Evolutionary conservation across 352 stramenopile species (phyloP).

Genomic region (Pythium graminicola): DNA sequence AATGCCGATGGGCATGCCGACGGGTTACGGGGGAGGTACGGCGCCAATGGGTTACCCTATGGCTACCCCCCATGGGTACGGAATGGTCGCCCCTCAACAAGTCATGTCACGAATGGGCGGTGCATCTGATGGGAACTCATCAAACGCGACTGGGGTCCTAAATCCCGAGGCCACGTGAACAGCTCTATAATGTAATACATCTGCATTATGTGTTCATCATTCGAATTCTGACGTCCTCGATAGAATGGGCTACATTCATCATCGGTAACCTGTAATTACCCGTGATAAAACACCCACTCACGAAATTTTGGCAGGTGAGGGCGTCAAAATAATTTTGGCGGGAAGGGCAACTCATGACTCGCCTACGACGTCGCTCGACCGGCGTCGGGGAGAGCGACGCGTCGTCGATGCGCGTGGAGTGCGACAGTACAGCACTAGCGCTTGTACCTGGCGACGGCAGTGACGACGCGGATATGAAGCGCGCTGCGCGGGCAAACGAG

Average conservation of each 20-base stretch:
- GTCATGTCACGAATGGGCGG: conserved; percentile 27
- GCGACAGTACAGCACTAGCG: conserved; percentile 14
- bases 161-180: conserved; percentile 1
- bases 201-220: not conserved
- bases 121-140: conserved; percentile 1
- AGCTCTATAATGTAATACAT: too few species aligned
- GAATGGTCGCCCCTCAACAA: conserved; percentile 40
- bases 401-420: not conserved
- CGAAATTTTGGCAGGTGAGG: not conserved
- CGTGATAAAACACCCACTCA: not conserved
- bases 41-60: conserved; percentile 43
- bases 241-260: not conserved
- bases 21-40: conserved; percentile 31
- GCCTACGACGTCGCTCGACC: not conserved
- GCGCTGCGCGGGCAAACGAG: not conserved
- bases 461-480: not conserved
- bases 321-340: conserved; percentile 25
- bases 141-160: not conserved
- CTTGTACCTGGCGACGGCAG: conserved; percentile 26
- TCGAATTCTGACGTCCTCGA: not conserved
- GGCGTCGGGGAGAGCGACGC: not conserved
- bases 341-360: conserved; percentile 19
- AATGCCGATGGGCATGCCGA: conserved; percentile 18
- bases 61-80: conserved; percentile 38
- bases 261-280: conserved; percentile 2